A percentile compares a stretch with the other conserved stretches of the same genome.
Evolutionary conservation across 148 eudicot genomes (phyloP).

Genomic region (Simmondsia chinensis): DNA sequence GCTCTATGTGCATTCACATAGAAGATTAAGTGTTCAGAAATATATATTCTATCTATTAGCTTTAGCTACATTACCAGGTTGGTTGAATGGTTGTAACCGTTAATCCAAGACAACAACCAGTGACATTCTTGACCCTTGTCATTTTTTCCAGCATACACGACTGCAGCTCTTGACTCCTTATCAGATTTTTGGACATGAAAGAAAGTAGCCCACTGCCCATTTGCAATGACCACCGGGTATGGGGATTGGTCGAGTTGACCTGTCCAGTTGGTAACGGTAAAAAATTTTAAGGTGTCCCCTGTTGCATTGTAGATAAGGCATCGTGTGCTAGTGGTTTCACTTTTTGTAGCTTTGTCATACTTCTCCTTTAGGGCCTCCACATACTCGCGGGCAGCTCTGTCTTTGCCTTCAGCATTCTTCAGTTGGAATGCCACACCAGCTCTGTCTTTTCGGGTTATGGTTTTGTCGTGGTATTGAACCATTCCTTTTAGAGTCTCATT

Average conservation of each 20-base stretch:
- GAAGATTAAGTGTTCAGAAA: too few species aligned
- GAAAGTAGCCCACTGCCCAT: constrained; percentile 10
- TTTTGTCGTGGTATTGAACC: not conserved
- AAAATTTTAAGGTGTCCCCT: constrained; percentile 2
- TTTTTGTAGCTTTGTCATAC: too few species aligned
- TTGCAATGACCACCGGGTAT: constrained; percentile 6
- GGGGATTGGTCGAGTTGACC: not conserved
- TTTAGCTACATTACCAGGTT: too few species aligned
- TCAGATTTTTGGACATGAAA: not conserved
- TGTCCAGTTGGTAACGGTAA: not conserved
- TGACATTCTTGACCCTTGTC: not conserved
- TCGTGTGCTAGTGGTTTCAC: not conserved
- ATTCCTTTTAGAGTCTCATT: not conserved
- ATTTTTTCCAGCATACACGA: constrained; percentile 4
- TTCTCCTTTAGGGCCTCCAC: not conserved
- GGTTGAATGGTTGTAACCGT: too few species aligned
- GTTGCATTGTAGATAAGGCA: constrained; percentile 11
- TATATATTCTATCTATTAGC: too few species aligned
- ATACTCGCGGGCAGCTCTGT: not conserved
- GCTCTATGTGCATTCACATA: too few species aligned
- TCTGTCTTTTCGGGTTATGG: not conserved
- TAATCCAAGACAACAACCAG: too few species aligned
- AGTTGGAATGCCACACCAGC: not conserved
- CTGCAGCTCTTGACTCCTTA: too few species aligned
- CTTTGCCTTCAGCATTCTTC: constrained; percentile 5